phyloP scores from a whole-genome alignment of 331 rosid genomes.

The Phaseolus coccineus region DNA sequence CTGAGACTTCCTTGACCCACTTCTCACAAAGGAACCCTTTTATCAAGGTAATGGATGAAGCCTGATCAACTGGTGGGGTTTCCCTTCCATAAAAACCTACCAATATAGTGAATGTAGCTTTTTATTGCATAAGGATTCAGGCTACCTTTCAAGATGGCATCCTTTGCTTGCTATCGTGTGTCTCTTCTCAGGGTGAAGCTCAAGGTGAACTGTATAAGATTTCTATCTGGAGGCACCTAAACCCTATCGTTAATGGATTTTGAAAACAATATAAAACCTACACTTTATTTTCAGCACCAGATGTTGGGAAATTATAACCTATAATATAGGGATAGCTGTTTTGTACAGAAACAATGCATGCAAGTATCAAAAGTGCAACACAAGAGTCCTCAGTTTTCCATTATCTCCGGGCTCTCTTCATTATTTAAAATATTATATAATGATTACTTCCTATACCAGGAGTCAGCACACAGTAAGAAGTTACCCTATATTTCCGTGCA shows the following conservation, averaged over 20 bases:
- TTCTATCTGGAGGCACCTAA: conserved; percentile 19
- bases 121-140: neutral
- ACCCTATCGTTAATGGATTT: conserved; percentile 12
- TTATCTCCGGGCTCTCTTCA: neutral
- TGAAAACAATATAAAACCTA: conserved; percentile 5
- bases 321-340: conserved; percentile 8
- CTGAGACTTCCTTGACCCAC: neutral
- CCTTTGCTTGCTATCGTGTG: neutral
- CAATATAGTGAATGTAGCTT: neutral
- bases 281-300: conserved; percentile 18
- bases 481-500: conserved; percentile 81
- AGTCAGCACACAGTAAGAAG: conserved; percentile 36
- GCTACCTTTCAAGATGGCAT: neutral
- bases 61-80: neutral
- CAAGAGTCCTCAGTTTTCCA: conserved; percentile 19
- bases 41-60: neutral
- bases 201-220: neutral
- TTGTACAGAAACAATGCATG: conserved; percentile 12
- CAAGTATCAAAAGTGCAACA: conserved; percentile 34
- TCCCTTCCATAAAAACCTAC: neutral
- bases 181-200: conserved; percentile 9
- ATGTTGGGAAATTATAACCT: conserved; percentile 27
- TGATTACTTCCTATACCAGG: conserved; percentile 32
- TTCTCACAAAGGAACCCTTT: neutral
- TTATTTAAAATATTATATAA: conserved; percentile 14